Evolutionary conservation across 176 grass and related monocot genomes (phyloP).

Genomic region (Alloteropsis semialata): DNA sequence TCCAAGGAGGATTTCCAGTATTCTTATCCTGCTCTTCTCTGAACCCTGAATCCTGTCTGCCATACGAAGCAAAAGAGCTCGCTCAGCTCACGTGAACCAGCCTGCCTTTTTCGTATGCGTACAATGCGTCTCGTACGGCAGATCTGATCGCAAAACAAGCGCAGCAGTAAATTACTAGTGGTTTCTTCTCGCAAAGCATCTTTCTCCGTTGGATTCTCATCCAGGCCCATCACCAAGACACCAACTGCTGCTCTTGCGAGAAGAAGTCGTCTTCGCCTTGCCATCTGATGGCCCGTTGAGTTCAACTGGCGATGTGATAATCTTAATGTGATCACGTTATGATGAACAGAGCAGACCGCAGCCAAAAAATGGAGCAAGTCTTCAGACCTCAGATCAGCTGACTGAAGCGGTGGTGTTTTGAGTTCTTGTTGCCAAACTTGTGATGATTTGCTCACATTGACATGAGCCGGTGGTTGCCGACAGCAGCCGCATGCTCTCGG

Average conservation of each 20-base stretch:
- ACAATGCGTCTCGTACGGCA: not conserved
- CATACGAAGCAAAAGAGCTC: constrained; percentile 25
- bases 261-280: not conserved
- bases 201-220: not conserved
- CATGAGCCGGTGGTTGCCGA: not conserved
- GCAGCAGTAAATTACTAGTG: not conserved
- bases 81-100: constrained; percentile 1
- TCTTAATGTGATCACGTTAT: not conserved
- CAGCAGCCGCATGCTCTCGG: not conserved
- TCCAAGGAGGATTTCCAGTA: constrained; percentile 1
- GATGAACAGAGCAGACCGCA: not conserved
- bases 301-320: not conserved
- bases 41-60: constrained; percentile 31
- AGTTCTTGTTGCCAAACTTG: not conserved
- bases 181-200: not conserved
- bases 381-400: too few relatives aligned
- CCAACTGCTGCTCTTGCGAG: not conserved
- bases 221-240: not conserved
- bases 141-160: constrained; percentile 8
- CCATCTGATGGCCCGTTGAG: not conserved
- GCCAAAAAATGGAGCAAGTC: not conserved
- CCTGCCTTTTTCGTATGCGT: not conserved
- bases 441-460: not conserved
- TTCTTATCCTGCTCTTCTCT: constrained; percentile 12
- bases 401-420: not conserved